Evolutionary conservation across 176 grass and related monocot genomes (phyloP).

Genomic region (Bonia amplexicaulis): DNA sequence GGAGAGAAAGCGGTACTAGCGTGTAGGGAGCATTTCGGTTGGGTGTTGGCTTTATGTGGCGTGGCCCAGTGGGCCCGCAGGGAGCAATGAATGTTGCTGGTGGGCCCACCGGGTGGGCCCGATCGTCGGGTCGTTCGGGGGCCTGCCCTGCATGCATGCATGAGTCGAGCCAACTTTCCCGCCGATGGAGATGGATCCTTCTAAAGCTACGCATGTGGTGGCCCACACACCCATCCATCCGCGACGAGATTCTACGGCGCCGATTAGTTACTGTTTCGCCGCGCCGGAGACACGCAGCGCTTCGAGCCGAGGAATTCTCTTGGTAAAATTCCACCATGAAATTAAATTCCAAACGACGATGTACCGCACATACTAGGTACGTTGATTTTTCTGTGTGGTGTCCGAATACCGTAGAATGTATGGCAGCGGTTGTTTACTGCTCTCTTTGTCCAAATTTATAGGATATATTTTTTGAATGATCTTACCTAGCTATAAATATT

Average conservation of each 20-base stretch:
- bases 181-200: conserved; percentile 83
- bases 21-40: not conserved
- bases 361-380: no score
- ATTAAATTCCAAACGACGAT: no score
- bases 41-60: conserved; percentile 45
- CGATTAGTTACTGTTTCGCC: not conserved
- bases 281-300: not conserved
- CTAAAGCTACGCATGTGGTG: conserved; percentile 47
- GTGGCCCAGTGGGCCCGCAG: conserved; percentile 52
- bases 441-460: no score
- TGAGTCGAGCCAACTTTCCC: conserved; percentile 21
- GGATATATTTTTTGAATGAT: no score
- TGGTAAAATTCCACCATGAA: no score
- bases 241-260: not conserved
- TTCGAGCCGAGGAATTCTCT: not conserved
- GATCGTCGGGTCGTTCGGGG: not conserved
- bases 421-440: no score
- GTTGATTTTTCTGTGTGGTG: no score
- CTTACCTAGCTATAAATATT: no score
- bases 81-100: not conserved
- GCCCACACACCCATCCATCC: not conserved
- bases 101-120: conserved; percentile 43
- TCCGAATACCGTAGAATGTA: no score
- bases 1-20: not conserved
- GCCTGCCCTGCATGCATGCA: no score